Conservation (phyloP, 2,329 filamentous ascomycete species). For the Colletotrichum cordylinicola region DNA sequence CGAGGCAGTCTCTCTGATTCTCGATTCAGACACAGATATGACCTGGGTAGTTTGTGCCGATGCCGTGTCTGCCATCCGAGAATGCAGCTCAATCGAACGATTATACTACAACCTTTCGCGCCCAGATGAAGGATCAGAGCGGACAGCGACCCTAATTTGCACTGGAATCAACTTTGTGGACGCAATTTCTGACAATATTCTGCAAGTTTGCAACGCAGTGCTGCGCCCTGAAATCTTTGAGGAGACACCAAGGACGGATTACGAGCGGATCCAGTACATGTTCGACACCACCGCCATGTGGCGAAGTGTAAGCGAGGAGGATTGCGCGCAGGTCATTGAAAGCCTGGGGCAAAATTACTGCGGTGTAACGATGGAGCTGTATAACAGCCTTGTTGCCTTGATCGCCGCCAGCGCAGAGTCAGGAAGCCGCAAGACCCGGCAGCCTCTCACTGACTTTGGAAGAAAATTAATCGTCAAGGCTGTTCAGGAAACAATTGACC, state of each 20-base stretch:
- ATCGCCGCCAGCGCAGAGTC: constrained; percentile 47
- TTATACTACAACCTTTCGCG: constrained; percentile 71
- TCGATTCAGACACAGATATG: constrained; percentile 73
- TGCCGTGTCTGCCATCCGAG: constrained; percentile 77
- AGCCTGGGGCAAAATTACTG: constrained; percentile 71
- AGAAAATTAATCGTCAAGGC: constrained; percentile 76
- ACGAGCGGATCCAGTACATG: constrained; percentile 78
- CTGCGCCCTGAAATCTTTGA: constrained; percentile 77
- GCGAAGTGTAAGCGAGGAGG: constrained; percentile 81
- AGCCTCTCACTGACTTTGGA: constrained; percentile 76
- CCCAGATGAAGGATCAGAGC: constrained; percentile 57
- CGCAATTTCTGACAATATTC: constrained; percentile 71
- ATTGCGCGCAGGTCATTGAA: constrained; percentile 73
- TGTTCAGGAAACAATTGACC: constrained; percentile 77
- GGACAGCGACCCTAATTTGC: constrained; percentile 68
- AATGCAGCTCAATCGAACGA: constrained; percentile 79
- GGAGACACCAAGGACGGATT: constrained; percentile 71
- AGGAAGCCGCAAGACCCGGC: constrained; percentile 49
- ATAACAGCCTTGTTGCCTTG: constrained; percentile 55
- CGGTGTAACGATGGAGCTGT: constrained; percentile 61
- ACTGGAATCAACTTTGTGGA: constrained; percentile 75
- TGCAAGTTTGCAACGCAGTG: constrained; percentile 70
- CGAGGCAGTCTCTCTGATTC: constrained; percentile 79
- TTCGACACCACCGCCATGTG: constrained; percentile 81
- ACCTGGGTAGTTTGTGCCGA: constrained; percentile 88